Conservation (phyloP, 208 protist species). For the Phytomonas francai region DNA sequence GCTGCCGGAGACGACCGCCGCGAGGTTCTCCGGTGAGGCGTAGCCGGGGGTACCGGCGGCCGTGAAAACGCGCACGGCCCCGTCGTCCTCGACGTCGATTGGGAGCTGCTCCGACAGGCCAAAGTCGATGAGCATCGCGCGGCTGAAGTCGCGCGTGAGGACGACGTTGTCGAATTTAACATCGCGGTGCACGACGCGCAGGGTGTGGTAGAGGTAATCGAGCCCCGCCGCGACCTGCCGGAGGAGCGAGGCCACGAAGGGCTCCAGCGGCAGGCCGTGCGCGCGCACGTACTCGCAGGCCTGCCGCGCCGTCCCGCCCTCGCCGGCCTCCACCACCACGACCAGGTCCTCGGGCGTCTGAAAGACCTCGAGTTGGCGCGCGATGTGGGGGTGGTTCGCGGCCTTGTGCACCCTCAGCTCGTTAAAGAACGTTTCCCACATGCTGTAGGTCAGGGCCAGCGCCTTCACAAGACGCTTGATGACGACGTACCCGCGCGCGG, state of each 20-base stretch:
- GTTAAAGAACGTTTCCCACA: constrained; percentile 38
- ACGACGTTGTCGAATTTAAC: constrained; percentile 87
- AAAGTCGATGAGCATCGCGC: constrained; percentile 80
- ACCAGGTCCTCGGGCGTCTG: constrained; percentile 51
- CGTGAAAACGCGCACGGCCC: constrained; percentile 18
- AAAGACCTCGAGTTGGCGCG: constrained; percentile 49
- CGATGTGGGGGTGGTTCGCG: constrained; percentile 50
- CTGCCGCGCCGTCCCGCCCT: constrained; percentile 52
- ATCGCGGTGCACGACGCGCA: constrained; percentile 71
- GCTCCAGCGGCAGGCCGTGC: constrained; percentile 31
- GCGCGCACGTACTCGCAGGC: constrained; percentile 30
- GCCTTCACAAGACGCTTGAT: constrained; percentile 56
- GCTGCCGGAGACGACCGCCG: constrained; percentile 24
- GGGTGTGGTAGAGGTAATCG: constrained; percentile 56
- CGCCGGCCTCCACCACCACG: constrained; percentile 68
- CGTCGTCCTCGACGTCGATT: constrained; percentile 11
- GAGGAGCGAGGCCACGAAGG: constrained; percentile 53
- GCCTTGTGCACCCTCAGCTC: constrained; percentile 43
- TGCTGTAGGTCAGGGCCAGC: constrained; percentile 17
- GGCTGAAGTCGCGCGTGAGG: constrained; percentile 46
- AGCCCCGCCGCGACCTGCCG: constrained; percentile 46
- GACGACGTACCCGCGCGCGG: constrained; percentile 30
- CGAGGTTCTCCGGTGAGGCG: constrained; percentile 63
- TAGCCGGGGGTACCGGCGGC: constrained; percentile 52
- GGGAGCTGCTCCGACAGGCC: constrained; percentile 64